Evolutionary conservation across 1,284 basidiomycete genomes (phyloP), one percentile per base, ranked within the genome.

Genomic region (Ceratobasidium theobromae): DNA sequence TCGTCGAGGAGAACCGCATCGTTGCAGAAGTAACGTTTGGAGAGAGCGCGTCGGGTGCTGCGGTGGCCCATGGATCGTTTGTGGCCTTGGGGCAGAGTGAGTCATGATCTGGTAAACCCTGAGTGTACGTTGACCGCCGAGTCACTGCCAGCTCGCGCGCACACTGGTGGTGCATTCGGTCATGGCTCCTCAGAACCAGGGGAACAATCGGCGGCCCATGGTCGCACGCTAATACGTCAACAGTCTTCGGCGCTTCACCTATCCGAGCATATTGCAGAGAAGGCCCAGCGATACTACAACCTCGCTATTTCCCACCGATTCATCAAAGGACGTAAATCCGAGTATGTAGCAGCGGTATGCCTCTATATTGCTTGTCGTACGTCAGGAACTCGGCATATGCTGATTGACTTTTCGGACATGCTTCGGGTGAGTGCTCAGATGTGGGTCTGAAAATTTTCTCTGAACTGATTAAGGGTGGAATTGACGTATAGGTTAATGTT

Each of bases 391-490:
- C 80, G 89, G 68, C 93, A 96, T 75, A 99, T 99, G 97, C 86
- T 99, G 38, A 99, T 99, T 71, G 97, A 99, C 78, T 98, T 99
- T 74, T 92, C 91, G 14, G 95, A 97, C 74, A 80, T 94, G 28
- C 82, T 98, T 25, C 91, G 93, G 78, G 93, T 91, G 70, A 71
- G 81, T 73, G 5, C 30, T 38, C 43, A 38, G 5, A 1, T 45
- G 12, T 25, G 21, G 28, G 35, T 21, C 30, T 18, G 9, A 38
- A 35, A 53, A 58, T 32, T 27, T 69, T 64, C 46, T 51, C 51
- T 14, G 28, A 16, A 14, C 48, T 57, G 43, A 54, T n/a, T 43
- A 16, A 28, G 5, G 1, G 25, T 27, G 53, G 35, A 3, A 21
- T 27, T 54, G 9, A 14, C 12, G 4, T 49, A 4, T 72, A 96